These are phyloP conservation scores for Phytophthora sp. DNA, from an alignment of 352 stramenopile genomes.

Conservation along the genomic window DNA sequence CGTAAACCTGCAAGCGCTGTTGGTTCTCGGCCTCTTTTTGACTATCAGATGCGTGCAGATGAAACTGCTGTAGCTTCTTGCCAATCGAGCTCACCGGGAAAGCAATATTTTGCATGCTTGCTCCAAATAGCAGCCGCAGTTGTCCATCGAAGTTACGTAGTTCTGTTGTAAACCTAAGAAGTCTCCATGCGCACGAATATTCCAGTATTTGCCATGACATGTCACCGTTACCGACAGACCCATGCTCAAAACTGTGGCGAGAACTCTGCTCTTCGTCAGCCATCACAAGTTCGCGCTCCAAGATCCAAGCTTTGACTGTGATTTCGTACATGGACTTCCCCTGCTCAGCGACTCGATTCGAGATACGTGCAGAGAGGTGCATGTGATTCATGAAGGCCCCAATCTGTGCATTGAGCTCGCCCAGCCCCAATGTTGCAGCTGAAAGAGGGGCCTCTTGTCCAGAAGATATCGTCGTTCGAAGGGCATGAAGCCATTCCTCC, in stretches of 20 bases:
- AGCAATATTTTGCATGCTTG: constrained; percentile 53
- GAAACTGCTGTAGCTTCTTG: constrained; percentile 22
- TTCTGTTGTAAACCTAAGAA: constrained; percentile 54
- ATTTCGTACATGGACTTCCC: constrained; percentile 56
- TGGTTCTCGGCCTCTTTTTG: constrained; percentile 44
- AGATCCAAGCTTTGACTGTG: constrained; percentile 62
- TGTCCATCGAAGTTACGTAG: constrained; percentile 61
- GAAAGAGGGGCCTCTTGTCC: background rate
- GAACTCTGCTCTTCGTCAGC: constrained; percentile 16
- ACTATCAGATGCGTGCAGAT: constrained; percentile 19
- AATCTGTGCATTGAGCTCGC: constrained; percentile 52
- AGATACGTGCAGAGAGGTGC: constrained; percentile 55
- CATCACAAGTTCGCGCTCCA: constrained; percentile 57
- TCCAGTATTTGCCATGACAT: constrained; percentile 68
- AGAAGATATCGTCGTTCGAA: constrained; percentile 25
- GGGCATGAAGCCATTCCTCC: constrained; percentile 55
- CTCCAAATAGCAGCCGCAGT: constrained; percentile 50
- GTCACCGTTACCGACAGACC: constrained; percentile 7
- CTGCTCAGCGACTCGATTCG: constrained; percentile 28
- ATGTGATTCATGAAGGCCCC: constrained; percentile 54
- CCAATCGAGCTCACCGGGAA: constrained; percentile 42
- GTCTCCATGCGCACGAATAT: constrained; percentile 62
- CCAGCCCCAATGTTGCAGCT: constrained; percentile 28
- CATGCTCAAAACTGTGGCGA: background rate
- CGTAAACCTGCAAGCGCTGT: constrained; percentile 44